Evolutionary conservation across 2,329 filamentous ascomycete genomes (phyloP), one percentile per base, ranked within the genome.

Genomic region (Penicillium frequentans): DNA sequence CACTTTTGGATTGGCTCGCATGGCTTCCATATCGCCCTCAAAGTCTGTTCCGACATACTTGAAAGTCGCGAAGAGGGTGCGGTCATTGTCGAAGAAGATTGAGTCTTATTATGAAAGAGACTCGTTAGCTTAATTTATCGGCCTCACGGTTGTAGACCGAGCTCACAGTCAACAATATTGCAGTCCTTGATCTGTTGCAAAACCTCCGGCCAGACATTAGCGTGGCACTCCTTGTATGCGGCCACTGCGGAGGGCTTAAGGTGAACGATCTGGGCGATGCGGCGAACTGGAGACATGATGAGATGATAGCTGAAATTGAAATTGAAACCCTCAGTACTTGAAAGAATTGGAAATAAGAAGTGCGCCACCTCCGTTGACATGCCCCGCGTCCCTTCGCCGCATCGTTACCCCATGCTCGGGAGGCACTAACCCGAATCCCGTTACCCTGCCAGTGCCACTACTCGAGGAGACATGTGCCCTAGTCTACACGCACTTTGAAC

Each of bases 1-100:
- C 33, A 93, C 88, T 68, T 87, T 87, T 1, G 84, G 82, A 64
- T 92, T 91, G 56, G 84, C 85, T 1, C 82, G 81, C 89, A 93
- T 92, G 59, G 79, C 81, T 72, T 84, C 82, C 90, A 93, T 93
- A 68, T 93, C 90, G 10, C 80, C 86, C 2, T 84, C 86, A 58
- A 84, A 92, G 61, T 90, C 83, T 58, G 83, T 83, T 0, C 90
- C 90, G n/a, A 89, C 79, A 67, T 93, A 93, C 71, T 90, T 92
- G 79, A 92, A 91, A 24, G 79, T 86, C 0, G 88, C 88, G 69
- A 93, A 93, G 1, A 93, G 80, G 43, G 87, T 86, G 53, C 83
- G 75, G 13, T 86, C 80, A 68, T 90, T 87, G 64, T 90, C 84
- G 75, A 84, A 91, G 70, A 93, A 89, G 23, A 73, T 83, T 62